Percentiles rank a stretch among this genome's conserved stretches.
phyloP scores from a whole-genome alignment of 192 early-diverging fungal genomes.

The Ambispora gerdemannii region DNA sequence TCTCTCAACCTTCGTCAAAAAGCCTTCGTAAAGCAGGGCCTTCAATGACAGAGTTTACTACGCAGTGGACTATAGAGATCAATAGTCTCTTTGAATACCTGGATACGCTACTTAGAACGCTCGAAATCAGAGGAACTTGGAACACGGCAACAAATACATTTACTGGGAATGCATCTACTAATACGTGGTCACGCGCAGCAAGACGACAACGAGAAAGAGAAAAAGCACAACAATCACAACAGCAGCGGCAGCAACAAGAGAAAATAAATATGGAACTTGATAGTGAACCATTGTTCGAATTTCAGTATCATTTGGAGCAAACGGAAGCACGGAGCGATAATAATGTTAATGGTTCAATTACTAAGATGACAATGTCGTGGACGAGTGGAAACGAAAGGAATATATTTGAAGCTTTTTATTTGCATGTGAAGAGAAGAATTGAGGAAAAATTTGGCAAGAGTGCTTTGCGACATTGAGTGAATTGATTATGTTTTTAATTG shows the following conservation, averaged over 20 bases:
- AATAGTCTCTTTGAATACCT: background rate
- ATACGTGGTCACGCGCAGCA: conserved; percentile 39
- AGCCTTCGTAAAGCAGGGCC: conserved; percentile 21
- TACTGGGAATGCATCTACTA: conserved; percentile 2
- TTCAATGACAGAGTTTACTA: conserved; percentile 30
- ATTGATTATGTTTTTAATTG: no score
- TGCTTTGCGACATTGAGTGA: no score
- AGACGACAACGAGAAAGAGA: conserved; percentile 11
- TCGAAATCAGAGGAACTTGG: conserved; percentile 17
- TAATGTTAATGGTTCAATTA: background rate
- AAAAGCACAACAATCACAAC: background rate
- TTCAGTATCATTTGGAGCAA: conserved; percentile 15
- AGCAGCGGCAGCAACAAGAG: background rate
- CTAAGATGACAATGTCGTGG: conserved; percentile 35
- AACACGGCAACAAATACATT: background rate
- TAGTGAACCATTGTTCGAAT: conserved; percentile 24
- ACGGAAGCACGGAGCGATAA: background rate
- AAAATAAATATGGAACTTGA: background rate
- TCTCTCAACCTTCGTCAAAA: conserved; percentile 14
- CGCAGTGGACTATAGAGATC: background rate
- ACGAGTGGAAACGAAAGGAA: conserved; percentile 44
- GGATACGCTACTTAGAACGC: conserved; percentile 24
- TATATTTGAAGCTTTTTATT: conserved; percentile 48
- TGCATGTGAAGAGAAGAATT: conserved; percentile 32
- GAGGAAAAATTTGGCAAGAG: conserved; percentile 29